Percentiles rank a stretch among this genome's conserved stretches.
phyloP scores from a whole-genome alignment of 2,329 filamentous ascomycete genomes.

The Talaromyces sp. region DNA sequence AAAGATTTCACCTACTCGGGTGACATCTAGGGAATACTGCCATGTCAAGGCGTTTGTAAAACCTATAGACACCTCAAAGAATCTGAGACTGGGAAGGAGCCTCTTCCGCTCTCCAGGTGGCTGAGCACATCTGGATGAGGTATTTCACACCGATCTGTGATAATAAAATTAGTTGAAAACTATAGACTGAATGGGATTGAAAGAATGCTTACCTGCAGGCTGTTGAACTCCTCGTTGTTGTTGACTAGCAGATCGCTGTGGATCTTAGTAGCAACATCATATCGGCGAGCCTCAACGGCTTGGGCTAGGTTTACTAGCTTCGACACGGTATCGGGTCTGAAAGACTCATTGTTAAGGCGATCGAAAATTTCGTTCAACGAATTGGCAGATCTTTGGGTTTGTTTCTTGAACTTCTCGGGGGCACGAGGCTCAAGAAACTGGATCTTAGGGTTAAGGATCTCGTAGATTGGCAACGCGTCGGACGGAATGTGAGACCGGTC shows the following conservation, averaged over 20 bases:
- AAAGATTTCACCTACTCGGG: conserved; percentile 3
- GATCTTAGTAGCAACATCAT: conserved; percentile 66
- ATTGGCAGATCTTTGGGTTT: conserved; percentile 71
- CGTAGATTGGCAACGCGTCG: conserved; percentile 74
- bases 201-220: conserved; percentile 71
- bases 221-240: conserved; percentile 77
- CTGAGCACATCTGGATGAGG: conserved; percentile 6
- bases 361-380: conserved; percentile 92
- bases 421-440: conserved; percentile 84
- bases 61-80: conserved; percentile 11
- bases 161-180: conserved; percentile 1
- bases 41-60: conserved; percentile 12
- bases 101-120: conserved; percentile 4
- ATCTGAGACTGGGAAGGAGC: conserved; percentile 3
- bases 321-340: conserved; percentile 70
- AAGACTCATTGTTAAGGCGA: conserved; percentile 95
- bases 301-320: conserved; percentile 57
- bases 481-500: conserved; percentile 88
- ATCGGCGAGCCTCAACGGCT: conserved; percentile 70
- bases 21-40: conserved; percentile 8
- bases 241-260: conserved; percentile 77
- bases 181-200: background rate
- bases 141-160: conserved; percentile 19
- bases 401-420: conserved; percentile 79
- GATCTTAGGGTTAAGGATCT: conserved; percentile 81